A percentile compares a stretch with the other conserved stretches of the same genome.
phyloP scores from a whole-genome alignment of 2,329 filamentous ascomycete genomes.

The Diplodia corticola region DNA sequence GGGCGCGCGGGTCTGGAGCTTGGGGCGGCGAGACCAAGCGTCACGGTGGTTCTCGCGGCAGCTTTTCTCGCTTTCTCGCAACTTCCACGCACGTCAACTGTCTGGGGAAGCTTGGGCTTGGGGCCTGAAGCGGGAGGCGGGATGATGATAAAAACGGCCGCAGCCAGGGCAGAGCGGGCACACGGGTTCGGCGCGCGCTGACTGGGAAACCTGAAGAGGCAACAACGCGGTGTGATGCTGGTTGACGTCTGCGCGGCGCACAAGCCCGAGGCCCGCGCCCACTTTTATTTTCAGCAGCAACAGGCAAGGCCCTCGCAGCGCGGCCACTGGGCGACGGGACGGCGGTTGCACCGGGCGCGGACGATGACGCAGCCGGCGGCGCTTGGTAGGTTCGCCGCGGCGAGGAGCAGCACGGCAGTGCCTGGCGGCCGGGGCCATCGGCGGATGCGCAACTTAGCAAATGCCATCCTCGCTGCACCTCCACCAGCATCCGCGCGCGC shows the following conservation, averaged over 20 bases:
- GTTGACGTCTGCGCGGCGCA: slow-evolving; percentile 16
- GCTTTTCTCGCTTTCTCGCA: slow-evolving; percentile 12
- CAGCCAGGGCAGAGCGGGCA: background rate
- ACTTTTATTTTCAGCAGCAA: slow-evolving; percentile 20
- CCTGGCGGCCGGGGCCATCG: background rate
- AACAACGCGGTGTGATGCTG: slow-evolving; percentile 25
- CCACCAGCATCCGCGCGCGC: slow-evolving; percentile 9
- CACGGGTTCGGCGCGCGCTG: background rate
- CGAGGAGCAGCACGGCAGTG: background rate
- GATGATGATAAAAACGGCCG: background rate
- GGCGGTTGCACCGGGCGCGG: background rate
- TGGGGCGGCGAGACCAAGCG: background rate
- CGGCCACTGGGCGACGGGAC: background rate
- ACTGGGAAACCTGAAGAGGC: slow-evolving; percentile 11
- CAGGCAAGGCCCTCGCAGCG: background rate
- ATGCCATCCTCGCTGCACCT: slow-evolving; percentile 1
- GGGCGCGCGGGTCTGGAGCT: background rate
- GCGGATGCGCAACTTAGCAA: slow-evolving; percentile 7
- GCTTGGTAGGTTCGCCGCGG: background rate
- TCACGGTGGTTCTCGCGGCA: background rate
- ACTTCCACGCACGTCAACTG: slow-evolving; percentile 15
- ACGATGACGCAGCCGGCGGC: background rate
- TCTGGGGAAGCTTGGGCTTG: slow-evolving; percentile 14
- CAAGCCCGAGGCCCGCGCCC: slow-evolving; percentile 9
- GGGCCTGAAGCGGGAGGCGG: background rate